A percentile compares a stretch with the other conserved stretches of the same genome.
phyloP scores from a whole-genome alignment of 306 rosid species.

The Lathyrus oleraceus region DNA sequence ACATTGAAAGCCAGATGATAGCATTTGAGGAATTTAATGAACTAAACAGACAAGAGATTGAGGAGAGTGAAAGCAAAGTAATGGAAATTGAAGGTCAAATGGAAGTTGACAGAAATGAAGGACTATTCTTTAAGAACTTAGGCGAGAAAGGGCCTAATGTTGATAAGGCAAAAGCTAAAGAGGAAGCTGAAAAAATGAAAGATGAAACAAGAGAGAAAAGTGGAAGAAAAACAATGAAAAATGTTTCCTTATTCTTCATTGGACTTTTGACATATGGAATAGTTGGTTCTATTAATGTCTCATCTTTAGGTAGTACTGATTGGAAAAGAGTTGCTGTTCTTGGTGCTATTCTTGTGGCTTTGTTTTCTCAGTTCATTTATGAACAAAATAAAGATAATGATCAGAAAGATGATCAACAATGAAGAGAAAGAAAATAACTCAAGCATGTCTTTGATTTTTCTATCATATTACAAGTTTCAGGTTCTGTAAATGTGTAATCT shows the following conservation, averaged over 20 bases:
- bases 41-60: slow-evolving; percentile 55
- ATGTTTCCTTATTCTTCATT: slow-evolving; percentile 65
- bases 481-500: slow-evolving; percentile 11
- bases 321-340: slow-evolving; percentile 68
- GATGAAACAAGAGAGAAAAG: slow-evolving; percentile 48
- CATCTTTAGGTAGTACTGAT: slow-evolving; percentile 45
- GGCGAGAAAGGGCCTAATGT: slow-evolving; percentile 40
- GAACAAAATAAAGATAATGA: slow-evolving; percentile 60
- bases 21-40: slow-evolving; percentile 77
- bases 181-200: slow-evolving; percentile 51
- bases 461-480: slow-evolving; percentile 11
- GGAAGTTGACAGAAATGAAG: slow-evolving; percentile 70
- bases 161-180: slow-evolving; percentile 46
- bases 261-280: slow-evolving; percentile 56
- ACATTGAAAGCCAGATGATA: slow-evolving; percentile 75
- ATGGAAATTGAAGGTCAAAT: slow-evolving; percentile 63
- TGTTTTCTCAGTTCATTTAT: slow-evolving; percentile 54
- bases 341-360: slow-evolving; percentile 60
- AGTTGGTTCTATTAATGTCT: slow-evolving; percentile 53
- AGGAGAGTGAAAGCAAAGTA: slow-evolving; percentile 57
- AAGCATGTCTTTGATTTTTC: slow-evolving; percentile 12
- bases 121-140: slow-evolving; percentile 75
- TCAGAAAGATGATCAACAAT: slow-evolving; percentile 33
- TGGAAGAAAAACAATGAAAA: slow-evolving; percentile 56
- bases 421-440: slow-evolving; percentile 41